Base-by-base conservation (phyloP, 2,329 filamentous ascomycete species). In the Madurella mycetomatis region DNA sequence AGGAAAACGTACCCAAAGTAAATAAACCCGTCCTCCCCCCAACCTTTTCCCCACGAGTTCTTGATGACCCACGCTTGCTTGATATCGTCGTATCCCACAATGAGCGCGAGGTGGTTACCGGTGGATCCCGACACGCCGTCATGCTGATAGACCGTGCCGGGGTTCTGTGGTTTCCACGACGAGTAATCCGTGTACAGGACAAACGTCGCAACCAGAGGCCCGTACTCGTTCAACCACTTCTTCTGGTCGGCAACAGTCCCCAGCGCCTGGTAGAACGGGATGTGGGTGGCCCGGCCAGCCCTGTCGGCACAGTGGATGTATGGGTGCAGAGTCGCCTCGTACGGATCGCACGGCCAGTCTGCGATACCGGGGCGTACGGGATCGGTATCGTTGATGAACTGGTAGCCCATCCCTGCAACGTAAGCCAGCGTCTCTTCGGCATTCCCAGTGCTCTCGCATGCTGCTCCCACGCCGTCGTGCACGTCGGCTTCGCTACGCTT, bases 401-500 rank as follows among this genome's bases (percentile, higher is more conserved):
- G 41, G 30, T 30, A 13, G 8, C 55, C 57, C 46, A 46, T 52
- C 1, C 60, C 60, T 5, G 58, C 53, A 3, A 62, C 44, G 47
- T 51, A 62, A 1, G 46, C 52, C 2, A 62, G 55, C 5, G 60
- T 58, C 9, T 60, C 58, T 45, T 60, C 53, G 41, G 57, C 57
- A 45, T 58, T 62, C 43, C 58, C 58, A 4, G 53, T 43, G n/a
- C 52, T 58, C 41, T 58, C 59, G 48, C 60, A 62, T 5, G 53
- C 45, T 7, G 59, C 60, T 25, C 59, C 59, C 2, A 55, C 42
- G 9, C 55, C 55, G 49, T 60, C 55, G 54, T 61, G 60, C 37
- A 62, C 47, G 41, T 62, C 60, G 37, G 60, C 56, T 32, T 62
- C 60, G 54, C 51, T 56, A 31, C 59, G 57, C 46, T 61, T 62